Conservation (phyloP, 2,329 filamentous ascomycete species). For the Dryadomyces quercus-mongolicae region DNA sequence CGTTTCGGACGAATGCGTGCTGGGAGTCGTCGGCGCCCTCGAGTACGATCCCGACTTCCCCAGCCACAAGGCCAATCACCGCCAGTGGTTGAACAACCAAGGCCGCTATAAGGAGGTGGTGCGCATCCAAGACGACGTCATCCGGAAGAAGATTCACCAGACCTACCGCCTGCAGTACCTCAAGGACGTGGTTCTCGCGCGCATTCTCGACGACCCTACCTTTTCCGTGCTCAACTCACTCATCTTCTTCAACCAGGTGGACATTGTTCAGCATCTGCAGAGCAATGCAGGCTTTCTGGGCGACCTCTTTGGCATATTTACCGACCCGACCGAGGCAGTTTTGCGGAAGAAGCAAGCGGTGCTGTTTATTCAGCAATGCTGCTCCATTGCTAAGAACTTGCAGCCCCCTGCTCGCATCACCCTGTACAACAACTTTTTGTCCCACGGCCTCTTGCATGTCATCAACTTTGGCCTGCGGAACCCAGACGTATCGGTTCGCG, state of each 20-base stretch:
- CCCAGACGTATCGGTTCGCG: conserved; percentile 69
- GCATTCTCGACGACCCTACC: conserved; percentile 93
- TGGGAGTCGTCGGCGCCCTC: conserved; percentile 87
- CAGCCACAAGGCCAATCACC: conserved; percentile 92
- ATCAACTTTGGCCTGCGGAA: conserved; percentile 88
- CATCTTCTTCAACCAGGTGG: conserved; percentile 98
- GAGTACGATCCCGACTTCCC: conserved; percentile 99
- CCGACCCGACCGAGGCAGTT: conserved; percentile 46
- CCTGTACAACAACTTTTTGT: conserved; percentile 82
- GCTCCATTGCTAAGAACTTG: conserved; percentile 84
- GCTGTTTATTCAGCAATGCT: conserved; percentile 93
- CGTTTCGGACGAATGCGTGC: conserved; percentile 76
- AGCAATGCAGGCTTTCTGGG: conserved; percentile 64
- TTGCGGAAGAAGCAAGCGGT: conserved; percentile 87
- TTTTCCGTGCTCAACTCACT: conserved; percentile 95
- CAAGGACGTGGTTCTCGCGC: conserved; percentile 93
- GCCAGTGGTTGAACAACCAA: conserved; percentile 80
- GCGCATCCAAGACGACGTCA: conserved; percentile 68
- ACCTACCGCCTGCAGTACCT: conserved; percentile 94
- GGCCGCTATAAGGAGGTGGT: conserved; percentile 95
- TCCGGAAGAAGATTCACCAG: conserved; percentile 86
- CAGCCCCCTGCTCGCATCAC: conserved; percentile 71
- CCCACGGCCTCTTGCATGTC: conserved; percentile 74
- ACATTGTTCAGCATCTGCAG: conserved; percentile 93
- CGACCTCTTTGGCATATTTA: conserved; percentile 75